Evolutionary conservation across 2,329 filamentous ascomycete species (phyloP).

Genomic region (Simplicillium aogashimaense): DNA sequence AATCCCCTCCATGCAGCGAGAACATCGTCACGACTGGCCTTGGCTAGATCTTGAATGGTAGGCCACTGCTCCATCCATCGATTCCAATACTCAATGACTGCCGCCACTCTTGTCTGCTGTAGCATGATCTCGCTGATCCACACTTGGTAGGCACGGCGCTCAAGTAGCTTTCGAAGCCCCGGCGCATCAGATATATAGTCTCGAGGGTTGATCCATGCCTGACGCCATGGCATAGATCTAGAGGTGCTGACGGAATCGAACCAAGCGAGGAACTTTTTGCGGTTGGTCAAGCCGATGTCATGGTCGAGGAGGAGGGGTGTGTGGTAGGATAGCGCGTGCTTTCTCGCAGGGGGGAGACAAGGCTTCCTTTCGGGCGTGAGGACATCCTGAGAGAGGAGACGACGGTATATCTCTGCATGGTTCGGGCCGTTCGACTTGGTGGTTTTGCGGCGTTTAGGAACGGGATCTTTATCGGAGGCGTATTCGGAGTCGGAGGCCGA

Average conservation of each 20-base stretch:
- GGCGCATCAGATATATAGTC: conserved; percentile 12
- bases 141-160: conserved; percentile 51
- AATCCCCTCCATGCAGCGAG: conserved; percentile 49
- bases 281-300: conserved; percentile 18
- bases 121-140: conserved; percentile 62
- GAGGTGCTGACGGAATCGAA: conserved; percentile 35
- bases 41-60: conserved; percentile 44
- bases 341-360: conserved; percentile 8
- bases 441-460: conserved; percentile 5
- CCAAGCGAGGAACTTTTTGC: conserved; percentile 35
- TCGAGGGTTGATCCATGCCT: conserved; percentile 41
- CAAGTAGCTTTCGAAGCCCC: conserved; percentile 31
- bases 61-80: conserved; percentile 53
- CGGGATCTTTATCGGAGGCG: neutral
- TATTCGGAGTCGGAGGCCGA: no score
- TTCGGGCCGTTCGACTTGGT: neutral
- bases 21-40: conserved; percentile 44
- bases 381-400: neutral
- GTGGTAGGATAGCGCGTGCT: conserved; percentile 36
- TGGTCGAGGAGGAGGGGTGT: conserved; percentile 35
- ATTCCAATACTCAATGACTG: conserved; percentile 54
- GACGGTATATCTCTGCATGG: neutral
- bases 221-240: conserved; percentile 51
- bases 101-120: conserved; percentile 54
- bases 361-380: neutral